phyloP scores from a whole-genome alignment of 2,329 filamentous ascomycete genomes.

The Rutstroemia sp. region DNA sequence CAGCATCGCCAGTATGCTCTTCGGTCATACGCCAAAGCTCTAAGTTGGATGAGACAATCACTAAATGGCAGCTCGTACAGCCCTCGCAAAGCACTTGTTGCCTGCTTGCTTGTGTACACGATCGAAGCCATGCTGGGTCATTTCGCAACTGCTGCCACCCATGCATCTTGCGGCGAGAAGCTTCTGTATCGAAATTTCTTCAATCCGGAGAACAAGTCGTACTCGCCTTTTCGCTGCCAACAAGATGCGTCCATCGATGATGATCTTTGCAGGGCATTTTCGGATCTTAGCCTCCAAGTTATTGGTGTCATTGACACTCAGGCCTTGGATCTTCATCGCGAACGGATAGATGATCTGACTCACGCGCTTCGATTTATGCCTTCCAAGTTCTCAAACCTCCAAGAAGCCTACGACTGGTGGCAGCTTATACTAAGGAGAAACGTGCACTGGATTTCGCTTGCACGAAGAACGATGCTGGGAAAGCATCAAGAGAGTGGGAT shows the following conservation, averaged over 20 bases:
- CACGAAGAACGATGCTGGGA: neutral
- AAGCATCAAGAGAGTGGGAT: neutral
- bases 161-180: constrained; percentile 6
- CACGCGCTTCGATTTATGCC: constrained; percentile 4
- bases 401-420: constrained; percentile 9
- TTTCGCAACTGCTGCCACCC: constrained; percentile 3
- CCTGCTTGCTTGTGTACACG: constrained; percentile 11
- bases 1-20: constrained; percentile 7
- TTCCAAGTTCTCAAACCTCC: constrained; percentile 5
- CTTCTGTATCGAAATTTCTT: constrained; percentile 2
- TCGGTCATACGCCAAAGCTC: constrained; percentile 5
- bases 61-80: neutral
- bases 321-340: neutral
- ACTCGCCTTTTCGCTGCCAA: neutral
- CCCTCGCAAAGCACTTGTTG: constrained; percentile 4
- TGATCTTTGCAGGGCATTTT: constrained; percentile 3
- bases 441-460: constrained; percentile 8
- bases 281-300: constrained; percentile 7
- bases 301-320: constrained; percentile 5
- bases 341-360: neutral
- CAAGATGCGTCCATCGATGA: constrained; percentile 2
- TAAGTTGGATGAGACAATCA: constrained; percentile 6
- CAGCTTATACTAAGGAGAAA: constrained; percentile 11
- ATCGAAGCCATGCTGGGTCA: constrained; percentile 11
- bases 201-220: neutral